Evolutionary conservation across 768 basidiomycete genomes (phyloP).

Genomic region (Amanita molliuscula): DNA sequence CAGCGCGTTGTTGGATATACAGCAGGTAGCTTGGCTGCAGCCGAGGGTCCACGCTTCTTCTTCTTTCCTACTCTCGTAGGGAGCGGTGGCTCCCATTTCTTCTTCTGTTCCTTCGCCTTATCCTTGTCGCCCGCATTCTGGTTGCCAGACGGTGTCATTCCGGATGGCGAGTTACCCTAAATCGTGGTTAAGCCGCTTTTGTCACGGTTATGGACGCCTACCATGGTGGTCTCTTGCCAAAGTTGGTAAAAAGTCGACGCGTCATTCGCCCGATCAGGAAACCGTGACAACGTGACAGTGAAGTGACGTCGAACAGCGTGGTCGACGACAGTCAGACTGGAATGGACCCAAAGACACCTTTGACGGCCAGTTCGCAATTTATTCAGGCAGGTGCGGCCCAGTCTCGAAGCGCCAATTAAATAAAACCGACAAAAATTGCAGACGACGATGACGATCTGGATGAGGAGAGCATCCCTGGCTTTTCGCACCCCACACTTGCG

Average conservation of each 20-base stretch:
- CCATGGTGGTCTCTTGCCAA: slow-evolving; percentile 16
- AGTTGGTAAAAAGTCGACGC: too few relatives aligned
- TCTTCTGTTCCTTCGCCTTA: slow-evolving; percentile 47
- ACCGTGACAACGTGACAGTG: slow-evolving; percentile 15
- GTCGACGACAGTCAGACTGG: slow-evolving; percentile 13
- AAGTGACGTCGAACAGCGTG: slow-evolving; percentile 15
- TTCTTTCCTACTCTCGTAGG: slow-evolving; percentile 97
- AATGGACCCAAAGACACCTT: slow-evolving; percentile 40
- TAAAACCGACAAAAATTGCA: slow-evolving; percentile 4
- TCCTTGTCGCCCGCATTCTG: slow-evolving; percentile 34
- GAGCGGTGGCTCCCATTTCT: slow-evolving; percentile 98
- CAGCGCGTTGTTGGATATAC: slow-evolving; percentile 94
- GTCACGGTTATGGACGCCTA: slow-evolving; percentile 3
- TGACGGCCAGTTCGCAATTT: slow-evolving; percentile 61
- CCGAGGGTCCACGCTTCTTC: slow-evolving; percentile 88
- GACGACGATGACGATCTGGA: slow-evolving; percentile 81
- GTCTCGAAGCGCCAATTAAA: neutral
- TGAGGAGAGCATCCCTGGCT: slow-evolving; percentile 74
- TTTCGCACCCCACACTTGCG: slow-evolving; percentile 50
- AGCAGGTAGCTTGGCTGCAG: slow-evolving; percentile 84
- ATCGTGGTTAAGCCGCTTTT: neutral
- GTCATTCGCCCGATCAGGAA: slow-evolving; percentile 35
- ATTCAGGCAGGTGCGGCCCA: slow-evolving; percentile 61
- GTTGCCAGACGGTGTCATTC: slow-evolving; percentile 30
- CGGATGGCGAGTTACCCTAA: slow-evolving; percentile 74